Evolutionary conservation across 78 protist species (phyloP).

Genomic region (Isochrysis galbana): DNA sequence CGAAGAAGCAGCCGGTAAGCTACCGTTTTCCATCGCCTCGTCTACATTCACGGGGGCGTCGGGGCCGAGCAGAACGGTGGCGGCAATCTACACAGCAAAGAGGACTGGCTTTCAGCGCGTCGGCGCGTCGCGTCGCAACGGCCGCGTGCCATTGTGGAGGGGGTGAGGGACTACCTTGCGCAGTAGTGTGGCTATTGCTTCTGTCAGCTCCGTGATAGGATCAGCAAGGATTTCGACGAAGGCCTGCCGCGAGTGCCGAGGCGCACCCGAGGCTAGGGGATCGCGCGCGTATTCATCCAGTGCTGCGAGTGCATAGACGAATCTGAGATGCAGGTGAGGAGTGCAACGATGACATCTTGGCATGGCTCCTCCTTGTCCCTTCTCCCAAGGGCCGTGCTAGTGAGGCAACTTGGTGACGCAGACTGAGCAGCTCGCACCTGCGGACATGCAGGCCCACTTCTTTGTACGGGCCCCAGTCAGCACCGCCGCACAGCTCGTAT

Average conservation of each 20-base stretch:
- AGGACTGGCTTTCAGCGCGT: too few species aligned
- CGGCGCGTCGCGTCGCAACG: neutral
- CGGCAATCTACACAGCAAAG: too few species aligned
- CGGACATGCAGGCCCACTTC: neutral
- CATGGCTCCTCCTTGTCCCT: too few species aligned
- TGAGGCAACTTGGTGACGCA: neutral
- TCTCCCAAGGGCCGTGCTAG: neutral
- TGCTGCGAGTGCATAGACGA: neutral
- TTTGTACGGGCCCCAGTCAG: neutral
- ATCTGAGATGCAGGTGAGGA: neutral
- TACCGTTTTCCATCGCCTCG: too few species aligned
- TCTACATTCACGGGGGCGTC: too few species aligned
- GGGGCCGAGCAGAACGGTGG: too few species aligned
- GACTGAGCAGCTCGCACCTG: neutral
- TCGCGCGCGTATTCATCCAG: neutral
- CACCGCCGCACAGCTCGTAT: neutral
- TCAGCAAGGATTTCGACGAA: neutral
- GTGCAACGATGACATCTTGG: neutral
- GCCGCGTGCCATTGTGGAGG: conserved; percentile 3
- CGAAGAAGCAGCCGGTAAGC: too few species aligned
- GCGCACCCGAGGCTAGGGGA: neutral
- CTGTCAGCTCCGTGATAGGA: neutral
- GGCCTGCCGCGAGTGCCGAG: neutral
- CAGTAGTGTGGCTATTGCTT: neutral
- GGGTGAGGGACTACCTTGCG: neutral